Percentiles rank a stretch among this genome's conserved stretches.
Evolutionary conservation across 2,329 filamentous ascomycete species (phyloP).

Genomic region (Stagonosporopsis cucurbitacearum): DNA sequence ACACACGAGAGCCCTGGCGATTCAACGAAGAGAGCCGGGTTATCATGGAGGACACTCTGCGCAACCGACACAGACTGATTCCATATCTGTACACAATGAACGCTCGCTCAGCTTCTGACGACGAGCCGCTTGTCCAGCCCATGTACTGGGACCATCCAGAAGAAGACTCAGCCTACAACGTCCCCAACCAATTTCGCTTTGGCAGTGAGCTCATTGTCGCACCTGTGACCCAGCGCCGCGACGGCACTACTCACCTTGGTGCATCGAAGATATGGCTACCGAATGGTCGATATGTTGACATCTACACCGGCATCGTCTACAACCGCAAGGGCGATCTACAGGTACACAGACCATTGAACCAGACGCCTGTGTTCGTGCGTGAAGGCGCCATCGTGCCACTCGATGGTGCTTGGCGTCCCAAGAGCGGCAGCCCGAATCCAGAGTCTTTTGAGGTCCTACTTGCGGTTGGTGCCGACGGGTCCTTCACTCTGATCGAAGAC

Average conservation of each 20-base stretch:
- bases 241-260: conserved; percentile 56
- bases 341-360: conserved; percentile 58
- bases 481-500: conserved; percentile 60
- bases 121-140: conserved; percentile 64
- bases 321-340: conserved; percentile 61
- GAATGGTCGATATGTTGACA: conserved; percentile 60
- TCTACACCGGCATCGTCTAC: conserved; percentile 65
- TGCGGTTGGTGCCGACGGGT: conserved; percentile 55
- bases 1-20: conserved; percentile 68
- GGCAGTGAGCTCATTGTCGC: conserved; percentile 63
- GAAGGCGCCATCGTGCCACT: conserved; percentile 66
- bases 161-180: conserved; percentile 60
- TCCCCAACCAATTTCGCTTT: conserved; percentile 66
- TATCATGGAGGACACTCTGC: conserved; percentile 59
- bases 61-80: conserved; percentile 64
- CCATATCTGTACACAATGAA: conserved; percentile 68
- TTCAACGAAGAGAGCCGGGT: conserved; percentile 56
- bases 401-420: conserved; percentile 53
- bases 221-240: conserved; percentile 62
- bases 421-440: conserved; percentile 59
- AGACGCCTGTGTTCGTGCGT: conserved; percentile 61
- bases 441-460: conserved; percentile 57
- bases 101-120: conserved; percentile 51
- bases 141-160: conserved; percentile 68
- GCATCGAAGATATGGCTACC: conserved; percentile 64